Evolutionary conservation across 202 grass and related monocot species (phyloP).

Genomic region (Setaria italica): DNA sequence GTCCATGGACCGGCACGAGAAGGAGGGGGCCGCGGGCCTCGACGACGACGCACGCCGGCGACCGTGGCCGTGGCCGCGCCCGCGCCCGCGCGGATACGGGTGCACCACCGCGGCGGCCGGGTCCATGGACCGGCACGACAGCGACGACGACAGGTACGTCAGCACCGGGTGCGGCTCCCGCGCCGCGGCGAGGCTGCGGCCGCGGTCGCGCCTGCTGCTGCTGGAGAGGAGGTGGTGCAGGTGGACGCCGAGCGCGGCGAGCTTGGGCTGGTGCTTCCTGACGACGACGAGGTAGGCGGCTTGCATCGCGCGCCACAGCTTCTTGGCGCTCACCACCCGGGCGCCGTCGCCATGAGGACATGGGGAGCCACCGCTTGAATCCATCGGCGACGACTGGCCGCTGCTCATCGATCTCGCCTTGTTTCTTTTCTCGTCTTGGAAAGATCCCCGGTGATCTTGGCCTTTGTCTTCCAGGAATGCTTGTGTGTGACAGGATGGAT

Average conservation of each 20-base stretch:
- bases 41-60: neutral
- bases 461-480: neutral
- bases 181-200: constrained; percentile 26
- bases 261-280: constrained; percentile 67
- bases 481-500: neutral
- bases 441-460: neutral
- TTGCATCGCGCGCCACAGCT: constrained; percentile 59
- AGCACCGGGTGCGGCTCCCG: constrained; percentile 31
- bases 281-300: constrained; percentile 63
- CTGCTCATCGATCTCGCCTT: constrained; percentile 16
- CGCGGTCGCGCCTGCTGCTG: neutral
- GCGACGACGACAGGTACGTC: constrained; percentile 39
- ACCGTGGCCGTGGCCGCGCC: neutral
- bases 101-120: constrained; percentile 54
- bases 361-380: neutral
- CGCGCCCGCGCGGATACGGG: constrained; percentile 43
- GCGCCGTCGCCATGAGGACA: neutral
- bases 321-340: constrained; percentile 41
- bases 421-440: neutral
- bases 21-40: neutral
- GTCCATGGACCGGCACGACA: constrained; percentile 81
- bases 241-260: constrained; percentile 64
- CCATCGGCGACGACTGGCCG: constrained; percentile 32
- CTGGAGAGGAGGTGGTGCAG: constrained; percentile 46
- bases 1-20: constrained; percentile 79